phyloP scores from a whole-genome alignment of 495 filamentous ascomycete genomes.

The Penicillium pancosmium region DNA sequence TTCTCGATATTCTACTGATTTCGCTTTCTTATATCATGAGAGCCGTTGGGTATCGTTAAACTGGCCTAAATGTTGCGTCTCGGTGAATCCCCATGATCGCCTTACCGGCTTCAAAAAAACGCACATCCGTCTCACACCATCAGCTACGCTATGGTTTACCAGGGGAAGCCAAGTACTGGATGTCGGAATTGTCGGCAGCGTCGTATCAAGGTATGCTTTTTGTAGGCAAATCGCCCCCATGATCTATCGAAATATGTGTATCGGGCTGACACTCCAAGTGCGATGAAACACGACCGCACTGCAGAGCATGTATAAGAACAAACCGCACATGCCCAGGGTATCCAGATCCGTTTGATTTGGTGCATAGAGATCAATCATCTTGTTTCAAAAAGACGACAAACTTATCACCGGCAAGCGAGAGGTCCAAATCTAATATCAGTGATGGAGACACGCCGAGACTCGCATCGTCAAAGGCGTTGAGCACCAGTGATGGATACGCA shows the following conservation, averaged over 20 bases:
- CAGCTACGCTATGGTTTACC: constrained; percentile 61
- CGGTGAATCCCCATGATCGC: background rate
- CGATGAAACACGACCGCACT: constrained; percentile 53
- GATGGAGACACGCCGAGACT: background rate
- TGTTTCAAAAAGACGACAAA: constrained; percentile 36
- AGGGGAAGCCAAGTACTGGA: constrained; percentile 70
- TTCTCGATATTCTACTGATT: background rate
- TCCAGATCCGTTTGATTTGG: constrained; percentile 67
- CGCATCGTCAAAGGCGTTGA: constrained; percentile 1
- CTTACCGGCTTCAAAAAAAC: background rate
- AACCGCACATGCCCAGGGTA: constrained; percentile 62
- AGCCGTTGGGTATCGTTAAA: background rate
- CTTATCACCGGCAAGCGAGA: background rate
- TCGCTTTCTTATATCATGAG: background rate
- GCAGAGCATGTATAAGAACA: constrained; percentile 49
- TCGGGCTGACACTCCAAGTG: constrained; percentile 36
- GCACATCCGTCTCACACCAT: background rate
- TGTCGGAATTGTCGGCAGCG: constrained; percentile 67
- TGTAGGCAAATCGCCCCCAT: background rate
- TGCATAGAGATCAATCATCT: constrained; percentile 67
- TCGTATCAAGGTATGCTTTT: constrained; percentile 56
- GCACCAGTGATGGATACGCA: background rate
- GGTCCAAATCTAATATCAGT: constrained; percentile 2
- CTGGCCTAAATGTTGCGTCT: background rate
- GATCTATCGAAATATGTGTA: background rate